Evolutionary conservation across 768 basidiomycete species (phyloP), one percentile per base, ranked within the genome.

Genomic region (Arthromyces matolae): DNA sequence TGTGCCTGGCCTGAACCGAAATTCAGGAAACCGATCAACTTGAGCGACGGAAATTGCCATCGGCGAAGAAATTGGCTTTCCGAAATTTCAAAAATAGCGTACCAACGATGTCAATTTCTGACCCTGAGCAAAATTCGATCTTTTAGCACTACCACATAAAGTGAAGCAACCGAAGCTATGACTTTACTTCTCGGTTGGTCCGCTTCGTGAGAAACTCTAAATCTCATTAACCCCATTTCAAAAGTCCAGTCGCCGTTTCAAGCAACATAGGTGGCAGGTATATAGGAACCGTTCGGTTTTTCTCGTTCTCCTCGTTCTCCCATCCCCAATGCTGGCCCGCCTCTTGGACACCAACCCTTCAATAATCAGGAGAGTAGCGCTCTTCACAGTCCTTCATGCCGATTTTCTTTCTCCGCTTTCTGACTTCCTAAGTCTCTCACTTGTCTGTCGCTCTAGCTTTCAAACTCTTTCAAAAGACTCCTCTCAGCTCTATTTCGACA

Each of bases 311-410:
- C 46, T 20, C 20, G 44, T 47, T 35, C 48, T 57, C 59, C 27
- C 9, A 31, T 41, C 19, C 16, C n/a, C n/a, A n/a, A 73, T 76
- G 71, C 47, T 64, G 50, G 46, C 45, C 38, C 57, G 64, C 49
- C 51, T 69, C 24, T 52, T 68, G 40, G 51, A 63, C 25, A 59
- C 61, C 33, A 64, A 70, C n/a, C 62, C 54, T 12, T 62, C 68
- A 50, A 51, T 70, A 18, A 52, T 73, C 28, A 66, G 70, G 41
- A 63, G 66, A 20, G 66, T 72, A 28, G 58, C 59, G 19, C 57
- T 70, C 18, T 63, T 61, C 49, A 58, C 68, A 13, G 59, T 64
- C 42, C 52, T 55, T 27, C 58, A 60, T 35, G 47, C 62, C 13
- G 49, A 41, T 34, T 58, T 58, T 24, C 57, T 61, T 27, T 66